These are phyloP conservation scores for Grosmannia serpens DNA, from an alignment of 2,329 filamentous ascomycete species.

Conservation along the genomic window DNA sequence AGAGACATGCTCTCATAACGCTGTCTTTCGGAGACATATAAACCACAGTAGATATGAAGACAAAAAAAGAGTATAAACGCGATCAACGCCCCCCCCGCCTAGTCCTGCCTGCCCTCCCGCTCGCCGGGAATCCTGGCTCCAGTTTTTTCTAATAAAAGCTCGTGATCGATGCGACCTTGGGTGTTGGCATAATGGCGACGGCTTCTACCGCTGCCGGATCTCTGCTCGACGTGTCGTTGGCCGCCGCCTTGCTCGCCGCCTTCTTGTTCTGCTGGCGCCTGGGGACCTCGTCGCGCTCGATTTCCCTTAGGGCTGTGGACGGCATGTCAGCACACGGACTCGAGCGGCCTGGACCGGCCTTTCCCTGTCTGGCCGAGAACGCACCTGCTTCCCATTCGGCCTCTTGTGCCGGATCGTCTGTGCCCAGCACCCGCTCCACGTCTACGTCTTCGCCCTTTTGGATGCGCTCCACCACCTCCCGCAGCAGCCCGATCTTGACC, in stretches of 20 bases:
- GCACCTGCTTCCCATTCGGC: conserved; percentile 76
- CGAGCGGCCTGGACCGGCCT: background rate
- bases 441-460: conserved; percentile 68
- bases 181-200: background rate
- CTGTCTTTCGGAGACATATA: background rate
- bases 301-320: conserved; percentile 47
- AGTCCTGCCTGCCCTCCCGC: background rate
- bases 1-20: conserved; percentile 48
- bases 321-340: background rate
- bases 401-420: conserved; percentile 64
- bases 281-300: conserved; percentile 50
- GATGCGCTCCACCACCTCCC: conserved; percentile 62
- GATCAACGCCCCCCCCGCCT: background rate
- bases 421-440: conserved; percentile 71
- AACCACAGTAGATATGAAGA: background rate
- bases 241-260: conserved; percentile 1
- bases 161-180: conserved; percentile 7
- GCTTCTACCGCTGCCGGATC: background rate
- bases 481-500: conserved; percentile 62
- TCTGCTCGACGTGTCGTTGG: background rate
- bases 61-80: conserved; percentile 3
- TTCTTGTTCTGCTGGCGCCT: conserved; percentile 31
- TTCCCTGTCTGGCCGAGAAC: background rate
- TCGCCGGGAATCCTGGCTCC: background rate
- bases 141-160: conserved; percentile 11